Conservation (phyloP, 1,139 yeast species). For the Lodderomyces oxycetoniae region DNA sequence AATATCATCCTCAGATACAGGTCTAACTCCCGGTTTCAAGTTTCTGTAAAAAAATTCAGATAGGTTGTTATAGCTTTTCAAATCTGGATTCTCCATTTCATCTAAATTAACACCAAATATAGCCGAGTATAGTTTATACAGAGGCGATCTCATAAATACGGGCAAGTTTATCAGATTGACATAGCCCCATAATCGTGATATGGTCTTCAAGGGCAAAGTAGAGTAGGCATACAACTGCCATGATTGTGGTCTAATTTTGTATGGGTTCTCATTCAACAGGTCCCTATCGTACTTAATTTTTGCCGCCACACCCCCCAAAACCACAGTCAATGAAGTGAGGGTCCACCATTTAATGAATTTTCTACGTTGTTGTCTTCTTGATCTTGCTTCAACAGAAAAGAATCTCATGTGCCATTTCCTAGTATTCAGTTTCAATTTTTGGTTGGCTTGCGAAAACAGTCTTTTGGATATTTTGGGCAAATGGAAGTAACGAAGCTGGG, state of each 20-base stretch:
- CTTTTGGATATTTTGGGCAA: conserved; percentile 25
- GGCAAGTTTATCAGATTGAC: conserved; percentile 83
- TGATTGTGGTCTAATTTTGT: conserved; percentile 59
- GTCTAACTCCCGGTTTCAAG: conserved; percentile 75
- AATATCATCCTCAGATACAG: conserved; percentile 62
- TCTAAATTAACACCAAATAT: conserved; percentile 84
- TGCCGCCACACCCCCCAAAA: conserved; percentile 62
- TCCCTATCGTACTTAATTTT: conserved; percentile 43
- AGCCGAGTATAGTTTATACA: conserved; percentile 71
- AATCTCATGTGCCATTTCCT: conserved; percentile 36
- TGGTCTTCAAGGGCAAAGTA: conserved; percentile 84
- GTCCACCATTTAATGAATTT: conserved; percentile 66
- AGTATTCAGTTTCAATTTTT: conserved; percentile 33
- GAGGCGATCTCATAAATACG: conserved; percentile 80
- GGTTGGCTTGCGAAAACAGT: conserved; percentile 37
- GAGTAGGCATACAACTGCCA: conserved; percentile 90
- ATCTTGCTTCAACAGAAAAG: conserved; percentile 43
- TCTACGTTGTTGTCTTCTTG: conserved; percentile 42
- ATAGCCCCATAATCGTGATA: conserved; percentile 92
- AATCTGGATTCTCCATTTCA: conserved; percentile 83
- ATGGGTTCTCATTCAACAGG: conserved; percentile 33
- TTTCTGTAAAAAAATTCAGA: conserved; percentile 90
- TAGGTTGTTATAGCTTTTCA: conserved; percentile 68
- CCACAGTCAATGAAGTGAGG: conserved; percentile 57
- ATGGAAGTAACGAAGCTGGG: conserved; percentile 7